Percentiles rank a stretch among this genome's conserved stretches.
Evolutionary conservation across 441 rosid species (phyloP).

Genomic region (Lepidium campestre): DNA sequence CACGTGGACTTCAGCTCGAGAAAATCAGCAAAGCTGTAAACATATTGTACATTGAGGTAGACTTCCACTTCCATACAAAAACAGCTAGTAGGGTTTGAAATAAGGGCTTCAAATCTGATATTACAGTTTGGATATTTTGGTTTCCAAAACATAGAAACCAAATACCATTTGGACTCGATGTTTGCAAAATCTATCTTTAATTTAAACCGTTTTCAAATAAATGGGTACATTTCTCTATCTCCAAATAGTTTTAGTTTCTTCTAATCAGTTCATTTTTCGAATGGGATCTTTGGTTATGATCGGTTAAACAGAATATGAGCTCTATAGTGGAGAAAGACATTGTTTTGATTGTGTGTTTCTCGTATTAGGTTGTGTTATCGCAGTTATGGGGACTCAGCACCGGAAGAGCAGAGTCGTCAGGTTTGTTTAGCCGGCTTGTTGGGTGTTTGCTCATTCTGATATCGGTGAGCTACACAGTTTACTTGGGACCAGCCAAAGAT

Average conservation of each 20-base stretch:
- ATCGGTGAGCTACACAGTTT: conserved; percentile 59
- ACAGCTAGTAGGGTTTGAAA: background rate
- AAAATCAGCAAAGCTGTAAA: conserved; percentile 71
- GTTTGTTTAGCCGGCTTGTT: conserved; percentile 47
- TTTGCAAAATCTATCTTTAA: background rate
- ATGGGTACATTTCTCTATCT: too few species aligned
- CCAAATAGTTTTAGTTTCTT: background rate
- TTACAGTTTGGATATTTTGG: background rate
- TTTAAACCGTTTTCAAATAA: background rate
- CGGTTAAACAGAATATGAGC: background rate
- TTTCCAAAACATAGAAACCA: background rate
- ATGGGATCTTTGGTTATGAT: background rate
- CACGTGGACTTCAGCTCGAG: conserved; percentile 89
- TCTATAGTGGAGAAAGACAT: background rate
- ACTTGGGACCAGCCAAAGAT: conserved; percentile 69
- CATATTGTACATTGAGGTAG: conserved; percentile 64
- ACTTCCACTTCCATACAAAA: background rate
- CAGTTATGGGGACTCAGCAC: conserved; percentile 51
- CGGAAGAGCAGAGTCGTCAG: conserved; percentile 34
- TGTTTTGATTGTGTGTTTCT: background rate
- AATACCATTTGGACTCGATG: background rate
- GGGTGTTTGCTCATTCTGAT: conserved; percentile 68
- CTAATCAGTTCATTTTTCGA: background rate
- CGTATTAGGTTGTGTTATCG: conserved; percentile 53
- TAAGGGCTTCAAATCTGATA: background rate